These are phyloP conservation scores for Boehmeria nivea DNA, from an alignment of 306 rosid genomes.

Conservation along the genomic window DNA sequence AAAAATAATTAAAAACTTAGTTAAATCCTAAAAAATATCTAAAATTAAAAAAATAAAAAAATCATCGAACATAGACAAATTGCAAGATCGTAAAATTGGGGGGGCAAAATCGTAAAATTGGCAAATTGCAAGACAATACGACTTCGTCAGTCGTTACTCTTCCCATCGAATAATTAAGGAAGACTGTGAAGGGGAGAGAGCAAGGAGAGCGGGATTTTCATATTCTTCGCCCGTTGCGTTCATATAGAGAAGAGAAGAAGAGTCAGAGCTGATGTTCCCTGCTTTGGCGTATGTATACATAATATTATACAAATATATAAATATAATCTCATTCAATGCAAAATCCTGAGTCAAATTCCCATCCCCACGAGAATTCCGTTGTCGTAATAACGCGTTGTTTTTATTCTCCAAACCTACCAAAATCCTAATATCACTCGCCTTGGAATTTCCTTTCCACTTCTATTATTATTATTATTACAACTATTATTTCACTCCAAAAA, in stretches of 20 bases:
- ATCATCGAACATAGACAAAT: too few species aligned
- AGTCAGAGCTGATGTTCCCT: constrained; percentile 2
- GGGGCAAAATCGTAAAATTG: constrained; percentile 7
- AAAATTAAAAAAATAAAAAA: too few species aligned
- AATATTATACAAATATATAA: background rate
- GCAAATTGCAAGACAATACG: too few species aligned
- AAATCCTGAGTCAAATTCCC: constrained; percentile 9
- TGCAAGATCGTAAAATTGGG: too few species aligned
- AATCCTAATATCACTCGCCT: background rate
- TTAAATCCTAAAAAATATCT: too few species aligned
- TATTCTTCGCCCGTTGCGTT: constrained; percentile 11
- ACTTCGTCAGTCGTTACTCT: constrained; percentile 9
- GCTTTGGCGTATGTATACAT: constrained; percentile 15
- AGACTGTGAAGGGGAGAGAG: background rate
- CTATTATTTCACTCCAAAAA: background rate
- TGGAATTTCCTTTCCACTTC: constrained; percentile 16
- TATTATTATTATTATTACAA: background rate
- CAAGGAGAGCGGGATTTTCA: constrained; percentile 32
- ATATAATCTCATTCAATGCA: background rate
- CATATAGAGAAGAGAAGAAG: constrained; percentile 18
- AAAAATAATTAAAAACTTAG: too few species aligned
- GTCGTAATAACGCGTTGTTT: constrained; percentile 22
- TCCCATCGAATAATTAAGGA: background rate
- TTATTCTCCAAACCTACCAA: constrained; percentile 6
- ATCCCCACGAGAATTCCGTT: constrained; percentile 26